Evolutionary conservation across 1,284 basidiomycete species (phyloP).

Genomic region (Trichosporon coremiiforme): DNA sequence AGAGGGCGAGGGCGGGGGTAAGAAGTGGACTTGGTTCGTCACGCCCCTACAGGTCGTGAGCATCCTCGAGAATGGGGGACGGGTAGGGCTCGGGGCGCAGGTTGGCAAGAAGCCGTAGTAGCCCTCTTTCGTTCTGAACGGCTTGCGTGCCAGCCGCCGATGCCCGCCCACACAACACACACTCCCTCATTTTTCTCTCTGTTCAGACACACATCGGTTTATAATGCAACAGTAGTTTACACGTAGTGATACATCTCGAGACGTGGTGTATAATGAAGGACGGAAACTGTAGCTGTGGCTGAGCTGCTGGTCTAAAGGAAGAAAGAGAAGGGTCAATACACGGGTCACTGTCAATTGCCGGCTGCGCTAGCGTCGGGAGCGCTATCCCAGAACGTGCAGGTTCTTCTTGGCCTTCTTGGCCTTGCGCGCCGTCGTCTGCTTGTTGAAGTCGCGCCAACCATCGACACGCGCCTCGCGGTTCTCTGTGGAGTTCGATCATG

Average conservation of each 20-base stretch:
- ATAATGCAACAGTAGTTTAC: not conserved
- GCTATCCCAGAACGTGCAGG: constrained; percentile 47
- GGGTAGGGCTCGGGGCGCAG: constrained; percentile 58
- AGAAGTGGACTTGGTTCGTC: constrained; percentile 77
- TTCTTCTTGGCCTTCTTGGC: constrained; percentile 52
- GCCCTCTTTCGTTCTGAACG: too few relatives aligned
- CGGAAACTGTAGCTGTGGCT: not conserved
- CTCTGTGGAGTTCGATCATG: constrained; percentile 33
- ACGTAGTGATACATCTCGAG: constrained; percentile 3
- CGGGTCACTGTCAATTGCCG: constrained; percentile 20
- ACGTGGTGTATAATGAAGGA: not conserved
- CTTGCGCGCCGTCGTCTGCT: constrained; percentile 42
- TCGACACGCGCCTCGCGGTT: constrained; percentile 52
- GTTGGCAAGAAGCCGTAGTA: constrained; percentile 10
- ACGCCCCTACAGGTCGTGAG: constrained; percentile 65
- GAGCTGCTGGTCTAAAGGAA: not conserved
- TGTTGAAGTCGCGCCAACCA: constrained; percentile 51
- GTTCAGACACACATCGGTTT: not conserved
- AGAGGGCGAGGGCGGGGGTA: constrained; percentile 54
- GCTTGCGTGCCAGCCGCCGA: too few relatives aligned
- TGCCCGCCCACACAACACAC: too few relatives aligned
- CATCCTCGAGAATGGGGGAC: constrained; percentile 64
- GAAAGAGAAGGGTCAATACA: not conserved
- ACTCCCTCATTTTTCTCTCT: too few relatives aligned
- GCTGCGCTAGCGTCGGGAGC: not conserved